phyloP scores from a whole-genome alignment of 78 protist species.

The Bodo saltans region DNA sequence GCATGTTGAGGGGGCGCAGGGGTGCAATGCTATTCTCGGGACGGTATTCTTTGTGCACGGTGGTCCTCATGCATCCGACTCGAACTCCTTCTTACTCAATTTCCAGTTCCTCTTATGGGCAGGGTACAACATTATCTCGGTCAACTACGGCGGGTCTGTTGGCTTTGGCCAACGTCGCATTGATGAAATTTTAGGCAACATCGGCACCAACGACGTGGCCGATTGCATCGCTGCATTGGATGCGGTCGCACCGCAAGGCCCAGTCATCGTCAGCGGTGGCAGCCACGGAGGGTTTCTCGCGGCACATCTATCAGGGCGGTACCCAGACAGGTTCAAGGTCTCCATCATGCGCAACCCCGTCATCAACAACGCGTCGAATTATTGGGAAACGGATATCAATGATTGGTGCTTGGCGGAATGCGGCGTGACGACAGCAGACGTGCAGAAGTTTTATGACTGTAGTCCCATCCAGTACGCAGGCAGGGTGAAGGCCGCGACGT shows the following conservation, averaged over 20 bases:
- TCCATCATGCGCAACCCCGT: slow-evolving; percentile 48
- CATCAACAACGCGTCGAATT: slow-evolving; percentile 35
- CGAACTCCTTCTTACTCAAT: not conserved
- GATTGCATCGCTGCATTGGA: not conserved
- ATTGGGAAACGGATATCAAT: slow-evolving; percentile 38
- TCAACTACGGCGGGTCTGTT: slow-evolving; percentile 35
- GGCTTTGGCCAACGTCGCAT: slow-evolving; percentile 6
- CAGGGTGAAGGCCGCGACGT: not conserved
- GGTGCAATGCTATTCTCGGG: too few species aligned
- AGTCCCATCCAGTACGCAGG: not conserved
- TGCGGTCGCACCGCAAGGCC: not conserved
- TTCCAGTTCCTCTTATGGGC: not conserved
- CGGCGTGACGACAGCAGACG: not conserved
- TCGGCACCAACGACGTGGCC: slow-evolving; percentile 5
- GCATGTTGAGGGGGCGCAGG: too few species aligned
- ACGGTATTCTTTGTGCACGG: slow-evolving; percentile 16
- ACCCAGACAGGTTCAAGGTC: slow-evolving; percentile 17
- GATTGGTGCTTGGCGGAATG: slow-evolving; percentile 44
- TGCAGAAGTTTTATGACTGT: not conserved
- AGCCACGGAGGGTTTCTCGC: slow-evolving; percentile 52
- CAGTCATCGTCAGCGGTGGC: slow-evolving; percentile 27
- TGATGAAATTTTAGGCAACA: slow-evolving; percentile 5
- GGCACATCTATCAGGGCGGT: slow-evolving; percentile 31
- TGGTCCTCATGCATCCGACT: slow-evolving; percentile 10
- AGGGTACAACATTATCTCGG: not conserved